Evolutionary conservation across 2,329 filamentous ascomycete genomes (phyloP).

Genomic region (Cryphonectria carpinicola): DNA sequence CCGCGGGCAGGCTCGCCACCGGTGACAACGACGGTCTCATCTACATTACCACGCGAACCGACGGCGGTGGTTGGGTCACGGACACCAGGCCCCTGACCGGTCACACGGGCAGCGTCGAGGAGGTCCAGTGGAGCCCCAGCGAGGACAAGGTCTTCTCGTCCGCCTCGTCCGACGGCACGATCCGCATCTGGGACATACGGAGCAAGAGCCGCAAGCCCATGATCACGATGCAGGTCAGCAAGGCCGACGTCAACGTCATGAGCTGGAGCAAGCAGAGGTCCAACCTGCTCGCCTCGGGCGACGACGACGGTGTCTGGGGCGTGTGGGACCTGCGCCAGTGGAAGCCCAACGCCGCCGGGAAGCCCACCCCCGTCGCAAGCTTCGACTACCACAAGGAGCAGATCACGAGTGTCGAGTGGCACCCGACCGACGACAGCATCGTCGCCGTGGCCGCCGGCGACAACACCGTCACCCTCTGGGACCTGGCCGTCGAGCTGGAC

Average conservation of each 20-base stretch:
- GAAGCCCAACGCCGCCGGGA: conserved; percentile 67
- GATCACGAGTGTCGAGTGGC: conserved; percentile 95
- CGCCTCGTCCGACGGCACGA: conserved; percentile 88
- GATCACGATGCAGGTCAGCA: conserved; percentile 81
- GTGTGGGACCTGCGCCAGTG: conserved; percentile 97
- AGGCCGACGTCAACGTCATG: conserved; percentile 92
- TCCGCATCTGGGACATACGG: conserved; percentile 94
- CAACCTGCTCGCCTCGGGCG: conserved; percentile 88
- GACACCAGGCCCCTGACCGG: conserved; percentile 83
- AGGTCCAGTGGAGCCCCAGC: conserved; percentile 94
- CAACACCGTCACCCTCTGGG: conserved; percentile 94
- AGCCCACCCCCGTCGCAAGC: conserved; percentile 82
- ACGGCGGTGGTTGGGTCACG: conserved; percentile 87
- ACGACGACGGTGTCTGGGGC: conserved; percentile 90
- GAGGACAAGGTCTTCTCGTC: conserved; percentile 95
- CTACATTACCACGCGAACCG: conserved; percentile 82
- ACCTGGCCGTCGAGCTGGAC: conserved; percentile 93
- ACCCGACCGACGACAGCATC: conserved; percentile 95
- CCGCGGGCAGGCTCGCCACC: conserved; percentile 83
- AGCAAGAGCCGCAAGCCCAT: conserved; percentile 89
- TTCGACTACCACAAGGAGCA: conserved; percentile 97
- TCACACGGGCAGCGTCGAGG: conserved; percentile 85
- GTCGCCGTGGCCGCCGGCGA: conserved; percentile 90
- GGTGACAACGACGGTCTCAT: conserved; percentile 91
- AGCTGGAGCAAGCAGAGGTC: conserved; percentile 90